Percentiles rank a stretch among this genome's conserved stretches.
These are phyloP conservation scores for Penicillium herquei DNA, from an alignment of 495 filamentous ascomycete genomes.

Conservation along the genomic window DNA sequence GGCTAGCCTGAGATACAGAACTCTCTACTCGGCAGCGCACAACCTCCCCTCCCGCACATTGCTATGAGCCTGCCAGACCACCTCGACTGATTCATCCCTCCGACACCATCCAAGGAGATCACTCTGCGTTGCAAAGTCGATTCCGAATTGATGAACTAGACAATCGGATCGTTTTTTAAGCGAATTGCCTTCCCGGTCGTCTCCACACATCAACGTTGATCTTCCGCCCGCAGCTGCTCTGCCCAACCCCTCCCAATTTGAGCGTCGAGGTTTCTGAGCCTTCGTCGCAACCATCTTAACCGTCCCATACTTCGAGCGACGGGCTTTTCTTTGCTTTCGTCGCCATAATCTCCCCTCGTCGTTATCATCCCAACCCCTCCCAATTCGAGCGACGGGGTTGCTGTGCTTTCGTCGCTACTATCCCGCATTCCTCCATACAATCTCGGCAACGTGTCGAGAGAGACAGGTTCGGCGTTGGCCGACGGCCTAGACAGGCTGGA, in stretches of 20 bases:
- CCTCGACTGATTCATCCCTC: slow-evolving; percentile 8
- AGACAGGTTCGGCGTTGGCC: slow-evolving; percentile 52
- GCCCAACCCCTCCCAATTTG: slow-evolving; percentile 12
- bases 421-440: slow-evolving; percentile 20
- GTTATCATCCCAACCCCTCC: not conserved
- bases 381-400: slow-evolving; percentile 27
- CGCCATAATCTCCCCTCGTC: slow-evolving; percentile 2
- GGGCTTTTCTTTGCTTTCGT: slow-evolving; percentile 25
- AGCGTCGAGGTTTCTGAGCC: slow-evolving; percentile 28
- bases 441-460: slow-evolving; percentile 54
- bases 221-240: slow-evolving; percentile 2
- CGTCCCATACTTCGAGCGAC: slow-evolving; percentile 19
- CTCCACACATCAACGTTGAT: slow-evolving; percentile 5
- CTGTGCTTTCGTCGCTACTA: slow-evolving; percentile 20
- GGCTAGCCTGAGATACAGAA: slow-evolving; percentile 19
- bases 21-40: slow-evolving; percentile 35
- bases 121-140: not conserved
- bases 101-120: not conserved
- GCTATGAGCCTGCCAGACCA: slow-evolving; percentile 32
- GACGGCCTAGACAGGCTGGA: slow-evolving; percentile 53
- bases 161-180: not conserved
- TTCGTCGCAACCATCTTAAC: slow-evolving; percentile 10
- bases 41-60: slow-evolving; percentile 40
- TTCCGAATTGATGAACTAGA: not conserved
- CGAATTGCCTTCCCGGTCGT: slow-evolving; percentile 2